Base-by-base conservation (phyloP, 139 green algal genomes). In the Micromonas pusilla region DNA sequence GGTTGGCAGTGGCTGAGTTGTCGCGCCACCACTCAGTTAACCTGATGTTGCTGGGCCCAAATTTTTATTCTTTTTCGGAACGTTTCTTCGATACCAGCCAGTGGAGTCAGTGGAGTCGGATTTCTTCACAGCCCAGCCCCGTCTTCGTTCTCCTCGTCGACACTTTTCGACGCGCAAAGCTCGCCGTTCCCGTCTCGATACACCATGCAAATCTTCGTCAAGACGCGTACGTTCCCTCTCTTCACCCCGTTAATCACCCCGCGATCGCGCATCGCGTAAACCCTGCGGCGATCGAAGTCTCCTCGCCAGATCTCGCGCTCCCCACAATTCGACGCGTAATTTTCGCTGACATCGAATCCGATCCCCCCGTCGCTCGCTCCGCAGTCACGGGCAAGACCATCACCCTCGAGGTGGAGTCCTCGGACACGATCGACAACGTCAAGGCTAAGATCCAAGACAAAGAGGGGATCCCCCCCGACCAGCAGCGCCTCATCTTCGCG, bases 321-420 rank as follows among this genome's bases (percentile, higher is more conserved):
- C n/a, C n/a, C n/a, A n/a, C n/a, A n/a, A n/a, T n/a, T n/a, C n/a
- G n/a, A n/a, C n/a, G n/a, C n/a, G n/a, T n/a, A n/a, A n/a, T n/a
- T n/a, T 68, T 68, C 60, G 30, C 30, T 37, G 28, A 78, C n/a
- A 72, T 93, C 94, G 91, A 91, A 96, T 83, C 94, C 96, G 52
- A n/a, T 96, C 96, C 66, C 88, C 96, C 0, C 95, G 95, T 84
- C 93, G 91, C 0, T 81, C 45, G 9, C 45, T 57, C 9, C 13
- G 23, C 34, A 75, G 68, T 96, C 26, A 96, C 91, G 0, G 91
- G 92, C 62, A 97, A 96, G 92, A 97, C 92, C 52, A 96, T 97
- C 82, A 96, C 92, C 9, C 86, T 97, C 2, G 92, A 96, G 80
- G 91, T 97, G 76, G 81, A 85, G 70, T 74, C 37, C 3, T 70